phyloP scores from a whole-genome alignment of 2,329 filamentous ascomycete genomes.

The Teratosphaeria nubilosa region DNA sequence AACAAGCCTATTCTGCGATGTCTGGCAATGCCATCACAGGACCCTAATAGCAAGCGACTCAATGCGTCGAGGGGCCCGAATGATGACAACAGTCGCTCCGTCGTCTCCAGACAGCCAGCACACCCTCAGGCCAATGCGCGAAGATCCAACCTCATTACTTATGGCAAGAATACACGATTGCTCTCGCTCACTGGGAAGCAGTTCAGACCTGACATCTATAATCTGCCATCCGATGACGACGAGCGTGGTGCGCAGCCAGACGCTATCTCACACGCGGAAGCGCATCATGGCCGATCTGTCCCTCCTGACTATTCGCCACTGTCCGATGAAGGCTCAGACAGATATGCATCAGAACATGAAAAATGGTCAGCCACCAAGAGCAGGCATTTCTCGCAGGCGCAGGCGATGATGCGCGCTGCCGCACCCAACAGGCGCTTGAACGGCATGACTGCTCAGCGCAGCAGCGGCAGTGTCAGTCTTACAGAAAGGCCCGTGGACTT shows the following conservation, averaged over 20 bases:
- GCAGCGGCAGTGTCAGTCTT: neutral
- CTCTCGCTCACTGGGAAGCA: conserved; percentile 15
- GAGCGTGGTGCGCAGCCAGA: neutral
- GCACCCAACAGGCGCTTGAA: neutral
- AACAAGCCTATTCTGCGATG: neutral
- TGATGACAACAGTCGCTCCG: neutral
- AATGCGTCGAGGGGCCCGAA: neutral
- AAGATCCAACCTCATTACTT: conserved; percentile 9
- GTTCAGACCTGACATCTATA: conserved; percentile 10
- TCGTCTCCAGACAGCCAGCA: neutral
- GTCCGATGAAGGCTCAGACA: conserved; percentile 13
- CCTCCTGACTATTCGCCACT: conserved; percentile 19
- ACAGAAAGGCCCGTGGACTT: neutral
- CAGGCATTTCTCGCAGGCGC: neutral
- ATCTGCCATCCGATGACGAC: conserved; percentile 8
- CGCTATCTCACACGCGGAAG: neutral
- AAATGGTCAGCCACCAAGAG: neutral
- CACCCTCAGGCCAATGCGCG: neutral
- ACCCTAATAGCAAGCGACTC: neutral
- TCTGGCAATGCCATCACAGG: neutral
- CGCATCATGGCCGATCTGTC: conserved; percentile 6
- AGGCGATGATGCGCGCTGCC: neutral
- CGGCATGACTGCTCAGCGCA: neutral
- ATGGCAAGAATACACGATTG: conserved; percentile 11
- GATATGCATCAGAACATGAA: neutral